Evolutionary conservation across 2,329 filamentous ascomycete genomes (phyloP).

Genomic region (Nemania bipapillata): DNA sequence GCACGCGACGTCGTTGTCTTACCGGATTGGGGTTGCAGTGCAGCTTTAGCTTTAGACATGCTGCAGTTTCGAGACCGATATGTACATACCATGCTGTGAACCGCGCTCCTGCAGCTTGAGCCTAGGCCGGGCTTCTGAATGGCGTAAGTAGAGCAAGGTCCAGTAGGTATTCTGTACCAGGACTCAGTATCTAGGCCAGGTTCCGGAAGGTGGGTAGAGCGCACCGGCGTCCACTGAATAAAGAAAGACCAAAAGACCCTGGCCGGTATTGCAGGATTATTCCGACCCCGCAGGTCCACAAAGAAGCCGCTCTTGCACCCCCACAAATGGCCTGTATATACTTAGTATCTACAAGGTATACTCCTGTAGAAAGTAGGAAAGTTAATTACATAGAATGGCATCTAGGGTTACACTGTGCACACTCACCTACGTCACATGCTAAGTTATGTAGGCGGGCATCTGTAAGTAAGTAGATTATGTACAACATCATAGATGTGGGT

Average conservation of each 20-base stretch:
- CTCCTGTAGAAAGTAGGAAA: too few relatives aligned
- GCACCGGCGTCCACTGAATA: background rate
- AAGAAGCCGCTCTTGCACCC: conserved; percentile 4
- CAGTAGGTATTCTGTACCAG: background rate
- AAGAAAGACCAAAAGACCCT: too few relatives aligned
- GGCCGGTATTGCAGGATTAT: conserved; percentile 1
- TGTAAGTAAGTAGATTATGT: too few relatives aligned
- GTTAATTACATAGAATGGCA: background rate
- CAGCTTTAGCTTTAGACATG: conserved; percentile 10
- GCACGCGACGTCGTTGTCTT: conserved; percentile 17
- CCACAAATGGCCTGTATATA: too few relatives aligned
- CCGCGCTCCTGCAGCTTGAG: conserved; percentile 3
- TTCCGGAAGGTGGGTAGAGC: background rate
- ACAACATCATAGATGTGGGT: too few relatives aligned
- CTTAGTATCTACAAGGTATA: conserved; percentile 1
- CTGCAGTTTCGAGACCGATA: conserved; percentile 5
- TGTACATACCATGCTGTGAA: conserved; percentile 2
- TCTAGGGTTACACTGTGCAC: background rate
- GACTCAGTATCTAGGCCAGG: too few relatives aligned
- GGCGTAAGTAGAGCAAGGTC: background rate
- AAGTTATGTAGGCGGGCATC: background rate
- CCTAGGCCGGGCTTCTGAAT: background rate
- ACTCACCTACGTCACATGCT: background rate
- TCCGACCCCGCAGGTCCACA: conserved; percentile 26
- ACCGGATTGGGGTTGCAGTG: conserved; percentile 21